Conservation (phyloP, 768 basidiomycete genomes). For the Russula olivacea region DNA sequence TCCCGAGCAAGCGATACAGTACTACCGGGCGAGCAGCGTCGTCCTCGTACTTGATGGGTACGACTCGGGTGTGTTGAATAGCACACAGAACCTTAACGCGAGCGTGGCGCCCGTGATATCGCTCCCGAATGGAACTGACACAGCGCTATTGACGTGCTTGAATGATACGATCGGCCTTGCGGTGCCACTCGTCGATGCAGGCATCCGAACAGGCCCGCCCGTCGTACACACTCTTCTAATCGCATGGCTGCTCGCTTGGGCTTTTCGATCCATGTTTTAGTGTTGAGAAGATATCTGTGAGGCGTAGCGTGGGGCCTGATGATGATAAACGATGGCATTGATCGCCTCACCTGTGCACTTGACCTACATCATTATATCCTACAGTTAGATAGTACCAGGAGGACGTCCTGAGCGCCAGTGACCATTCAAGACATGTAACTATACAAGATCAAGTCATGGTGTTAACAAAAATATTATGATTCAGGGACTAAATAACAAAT, state of each 20-base stretch:
- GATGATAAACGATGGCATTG: no score
- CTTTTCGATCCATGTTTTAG: neutral
- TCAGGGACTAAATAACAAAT: no score
- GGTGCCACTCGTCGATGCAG: slow-evolving; percentile 49
- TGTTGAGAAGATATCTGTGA: neutral
- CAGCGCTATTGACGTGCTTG: slow-evolving; percentile 46
- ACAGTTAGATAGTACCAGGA: no score
- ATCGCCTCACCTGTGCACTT: no score
- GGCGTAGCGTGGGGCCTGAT: neutral
- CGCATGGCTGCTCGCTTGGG: neutral
- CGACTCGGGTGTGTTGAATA: slow-evolving; percentile 27
- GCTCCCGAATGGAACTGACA: slow-evolving; percentile 49
- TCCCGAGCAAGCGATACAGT: slow-evolving; percentile 29
- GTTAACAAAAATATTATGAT: no score
- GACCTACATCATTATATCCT: no score
- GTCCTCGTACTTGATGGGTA: slow-evolving; percentile 29
- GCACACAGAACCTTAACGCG: slow-evolving; percentile 29
- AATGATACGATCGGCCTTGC: slow-evolving; percentile 56
- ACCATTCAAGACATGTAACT: no score
- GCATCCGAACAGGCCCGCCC: slow-evolving; percentile 6
- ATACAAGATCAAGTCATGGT: no score
- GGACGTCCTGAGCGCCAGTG: no score
- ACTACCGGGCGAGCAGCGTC: slow-evolving; percentile 29
- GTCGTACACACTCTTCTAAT: neutral
- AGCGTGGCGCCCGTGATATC: slow-evolving; percentile 40